These are phyloP conservation scores for Calycina marina DNA, from an alignment of 2,329 filamentous ascomycete genomes.

Conservation along the genomic window DNA sequence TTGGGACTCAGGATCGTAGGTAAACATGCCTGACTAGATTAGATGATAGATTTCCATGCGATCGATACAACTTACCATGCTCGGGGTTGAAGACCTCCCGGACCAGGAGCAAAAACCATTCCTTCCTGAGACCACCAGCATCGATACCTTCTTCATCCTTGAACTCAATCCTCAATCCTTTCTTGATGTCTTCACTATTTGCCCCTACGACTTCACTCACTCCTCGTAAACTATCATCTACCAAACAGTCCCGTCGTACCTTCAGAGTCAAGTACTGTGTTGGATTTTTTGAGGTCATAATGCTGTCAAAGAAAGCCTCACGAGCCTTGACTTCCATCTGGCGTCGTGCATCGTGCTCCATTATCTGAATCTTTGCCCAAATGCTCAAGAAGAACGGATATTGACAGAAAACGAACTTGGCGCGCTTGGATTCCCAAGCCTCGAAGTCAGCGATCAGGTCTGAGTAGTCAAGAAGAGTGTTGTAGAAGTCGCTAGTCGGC, in stretches of 20 bases:
- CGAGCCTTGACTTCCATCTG: slow-evolving; percentile 84
- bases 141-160: slow-evolving; percentile 82
- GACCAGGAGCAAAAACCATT: slow-evolving; percentile 84
- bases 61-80: slow-evolving; percentile 41
- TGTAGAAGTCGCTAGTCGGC: slow-evolving; percentile 76
- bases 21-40: slow-evolving; percentile 55
- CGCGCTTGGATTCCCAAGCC: slow-evolving; percentile 62
- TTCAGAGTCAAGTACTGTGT: slow-evolving; percentile 67
- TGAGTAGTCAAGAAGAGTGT: slow-evolving; percentile 71
- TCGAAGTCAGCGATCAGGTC: slow-evolving; percentile 80
- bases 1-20: slow-evolving; percentile 79
- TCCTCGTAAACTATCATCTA: slow-evolving; percentile 72
- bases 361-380: slow-evolving; percentile 79
- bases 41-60: not conserved
- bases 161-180: slow-evolving; percentile 74
- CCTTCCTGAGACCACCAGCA: slow-evolving; percentile 77
- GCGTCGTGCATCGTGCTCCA: slow-evolving; percentile 74
- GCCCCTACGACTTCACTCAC: slow-evolving; percentile 77
- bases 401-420: slow-evolving; percentile 77
- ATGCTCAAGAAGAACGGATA: slow-evolving; percentile 88
- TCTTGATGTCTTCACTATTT: slow-evolving; percentile 76
- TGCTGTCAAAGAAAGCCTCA: slow-evolving; percentile 82
- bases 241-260: slow-evolving; percentile 70
- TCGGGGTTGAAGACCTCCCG: slow-evolving; percentile 84
- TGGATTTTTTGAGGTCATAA: slow-evolving; percentile 58